Conservation (phyloP, 2,329 filamentous ascomycete species). For the Xylariaceae sp. region DNA sequence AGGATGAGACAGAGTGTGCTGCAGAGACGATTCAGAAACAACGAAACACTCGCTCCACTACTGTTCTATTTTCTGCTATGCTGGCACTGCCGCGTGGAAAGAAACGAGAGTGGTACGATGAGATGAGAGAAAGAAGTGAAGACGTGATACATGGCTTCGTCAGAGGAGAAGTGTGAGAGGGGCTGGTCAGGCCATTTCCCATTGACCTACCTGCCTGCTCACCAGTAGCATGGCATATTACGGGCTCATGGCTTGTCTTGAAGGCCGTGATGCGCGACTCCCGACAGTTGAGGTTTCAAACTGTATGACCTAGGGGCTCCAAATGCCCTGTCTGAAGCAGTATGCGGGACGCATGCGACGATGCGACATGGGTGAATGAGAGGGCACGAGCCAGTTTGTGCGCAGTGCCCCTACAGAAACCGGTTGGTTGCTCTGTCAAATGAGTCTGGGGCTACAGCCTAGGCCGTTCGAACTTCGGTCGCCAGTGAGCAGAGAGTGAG, state of each 20-base stretch:
- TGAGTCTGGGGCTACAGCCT: too few species aligned
- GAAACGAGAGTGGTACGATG: background rate
- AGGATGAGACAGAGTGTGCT: too few species aligned
- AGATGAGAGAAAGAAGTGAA: conserved; percentile 11
- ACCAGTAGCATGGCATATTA: background rate
- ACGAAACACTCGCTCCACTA: conserved; percentile 10
- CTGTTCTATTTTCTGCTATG: conserved; percentile 9
- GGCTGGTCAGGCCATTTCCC: conserved; percentile 9
- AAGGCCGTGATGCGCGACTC: conserved; percentile 12
- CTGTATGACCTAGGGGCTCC: conserved; percentile 18
- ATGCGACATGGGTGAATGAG: conserved; percentile 4
- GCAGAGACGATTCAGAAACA: conserved; percentile 5
- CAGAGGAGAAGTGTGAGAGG: conserved; percentile 1
- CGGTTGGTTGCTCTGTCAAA: too few species aligned
- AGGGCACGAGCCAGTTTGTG: too few species aligned
- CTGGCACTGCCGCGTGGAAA: background rate
- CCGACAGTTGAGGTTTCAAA: conserved; percentile 31
- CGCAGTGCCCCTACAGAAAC: too few species aligned
- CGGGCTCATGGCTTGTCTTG: conserved; percentile 1
- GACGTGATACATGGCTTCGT: background rate
- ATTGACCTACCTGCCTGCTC: background rate
- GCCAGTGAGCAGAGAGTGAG: too few species aligned
- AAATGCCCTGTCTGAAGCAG: conserved; percentile 10
- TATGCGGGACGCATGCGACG: conserved; percentile 10
- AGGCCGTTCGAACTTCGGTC: too few species aligned